Evolutionary conservation across 768 basidiomycete genomes (phyloP), one percentile per base, ranked within the genome.

Genomic region (Boletus subparvulus): DNA sequence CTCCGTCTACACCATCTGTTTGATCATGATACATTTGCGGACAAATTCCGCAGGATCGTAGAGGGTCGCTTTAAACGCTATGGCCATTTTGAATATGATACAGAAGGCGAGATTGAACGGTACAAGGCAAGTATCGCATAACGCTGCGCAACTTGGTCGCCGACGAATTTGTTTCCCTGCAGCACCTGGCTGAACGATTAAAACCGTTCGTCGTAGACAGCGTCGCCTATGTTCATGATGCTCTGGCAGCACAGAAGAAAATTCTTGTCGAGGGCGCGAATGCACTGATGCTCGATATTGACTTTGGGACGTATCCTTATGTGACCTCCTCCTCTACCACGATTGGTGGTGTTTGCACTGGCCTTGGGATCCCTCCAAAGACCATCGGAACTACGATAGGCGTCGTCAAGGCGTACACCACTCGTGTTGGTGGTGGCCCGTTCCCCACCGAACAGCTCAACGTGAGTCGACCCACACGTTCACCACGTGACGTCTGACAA

Each of bases 41-140:
- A 80, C 51, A 98, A 97, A 74, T 99, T 99, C 80, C 82, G 97
- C 61, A 94, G 84, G 69, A 80, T 98, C 56, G 96, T 99, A 21
- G 97, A 99, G 72, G 94, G 95, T 2, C 81, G 97, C 14, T 97
- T 95, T 79, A 99, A 99, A 77, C 89, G 97, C 45, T 99, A 98
- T 67, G 97, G 97, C 0, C 78, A 92, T 69, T 99, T 99, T 65
- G 95, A 98, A 68, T 98, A 98, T 70, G 97, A 98, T 70, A 98
- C 97, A 11, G 96, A 98, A 68, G 93, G 85, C 30, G 97, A 99
- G 75, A 98, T 99, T 50, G 62, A 80, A 64, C 86, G 95, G 37
- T 98, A 98, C 81, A 87, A 93, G 84, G 92, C 88, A 56, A 37
- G 75, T n/a, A 39, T 60, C 39, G 41, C 28, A 37, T 21, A n/a